A percentile compares a stretch with the other conserved stretches of the same genome.
These are phyloP conservation scores for Kwoniella pini DNA, from an alignment of 768 basidiomycete genomes.

Conservation along the genomic window DNA sequence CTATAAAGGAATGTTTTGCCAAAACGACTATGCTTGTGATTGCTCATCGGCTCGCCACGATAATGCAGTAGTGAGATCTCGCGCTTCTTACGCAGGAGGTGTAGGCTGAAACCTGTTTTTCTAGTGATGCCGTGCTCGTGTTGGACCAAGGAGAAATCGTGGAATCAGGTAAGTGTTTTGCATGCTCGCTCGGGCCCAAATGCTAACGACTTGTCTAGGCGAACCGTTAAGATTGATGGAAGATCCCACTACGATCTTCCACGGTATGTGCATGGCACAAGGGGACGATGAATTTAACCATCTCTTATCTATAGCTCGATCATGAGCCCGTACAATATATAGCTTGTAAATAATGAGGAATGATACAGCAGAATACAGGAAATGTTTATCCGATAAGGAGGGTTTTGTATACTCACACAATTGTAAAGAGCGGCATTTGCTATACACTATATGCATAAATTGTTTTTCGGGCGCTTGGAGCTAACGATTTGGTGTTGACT, in stretches of 20 bases:
- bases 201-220: slow-evolving; percentile 18
- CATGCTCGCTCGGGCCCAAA: neutral
- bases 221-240: slow-evolving; percentile 39
- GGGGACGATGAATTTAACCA: slow-evolving; percentile 46
- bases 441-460: too few species aligned
- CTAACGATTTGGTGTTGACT: too few species aligned
- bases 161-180: slow-evolving; percentile 42
- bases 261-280: slow-evolving; percentile 46
- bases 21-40: slow-evolving; percentile 52
- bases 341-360: too few species aligned
- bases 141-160: slow-evolving; percentile 45
- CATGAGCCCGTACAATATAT: neutral
- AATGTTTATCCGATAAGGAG: too few species aligned
- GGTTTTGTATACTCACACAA: too few species aligned
- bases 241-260: slow-evolving; percentile 33
- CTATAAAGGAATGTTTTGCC: slow-evolving; percentile 49
- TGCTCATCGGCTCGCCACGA: slow-evolving; percentile 53
- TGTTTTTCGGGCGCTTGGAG: too few species aligned
- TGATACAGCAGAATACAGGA: too few species aligned
- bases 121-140: slow-evolving; percentile 47
- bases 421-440: too few species aligned
- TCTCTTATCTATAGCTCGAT: slow-evolving; percentile 17
- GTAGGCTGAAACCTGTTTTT: neutral
- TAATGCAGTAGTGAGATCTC: slow-evolving; percentile 47
- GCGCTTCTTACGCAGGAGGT: neutral